Conservation (phyloP, 1,139 yeast genomes). For the Geotrichum reessii region DNA sequence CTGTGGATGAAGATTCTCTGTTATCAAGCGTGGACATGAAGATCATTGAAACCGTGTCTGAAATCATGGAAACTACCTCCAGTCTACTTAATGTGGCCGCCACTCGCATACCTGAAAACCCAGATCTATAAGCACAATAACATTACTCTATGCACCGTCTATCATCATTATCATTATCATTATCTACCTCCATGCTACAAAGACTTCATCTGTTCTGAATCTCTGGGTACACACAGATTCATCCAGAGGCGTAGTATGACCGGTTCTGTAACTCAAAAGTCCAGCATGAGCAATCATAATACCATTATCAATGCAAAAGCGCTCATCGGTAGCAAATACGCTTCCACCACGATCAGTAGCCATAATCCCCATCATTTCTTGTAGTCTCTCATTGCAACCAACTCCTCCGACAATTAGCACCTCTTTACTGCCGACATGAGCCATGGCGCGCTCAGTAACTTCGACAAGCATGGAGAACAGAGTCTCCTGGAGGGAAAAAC, state of each 20-base stretch:
- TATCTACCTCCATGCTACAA: conserved; percentile 61
- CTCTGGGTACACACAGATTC: conserved; percentile 89
- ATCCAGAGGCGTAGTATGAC: conserved; percentile 51
- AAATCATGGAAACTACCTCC: neutral
- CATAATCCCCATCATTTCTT: conserved; percentile 95
- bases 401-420: conserved; percentile 97
- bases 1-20: neutral
- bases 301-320: conserved; percentile 96
- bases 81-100: neutral
- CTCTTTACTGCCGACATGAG: conserved; percentile 85
- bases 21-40: neutral
- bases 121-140: conserved; percentile 4
- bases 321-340: conserved; percentile 89
- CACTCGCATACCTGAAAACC: neutral
- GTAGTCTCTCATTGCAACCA: conserved; percentile 86
- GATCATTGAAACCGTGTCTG: neutral
- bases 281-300: conserved; percentile 99
- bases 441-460: conserved; percentile 97
- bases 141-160: neutral
- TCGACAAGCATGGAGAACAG: conserved; percentile 95
- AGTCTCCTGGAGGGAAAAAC: conserved; percentile 89
- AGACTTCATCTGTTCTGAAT: conserved; percentile 89
- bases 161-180: neutral
- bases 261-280: conserved; percentile 75
- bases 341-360: conserved; percentile 82